Base-by-base conservation (phyloP, 2,329 filamentous ascomycete species). In the Aspergillus carbonarius region DNA sequence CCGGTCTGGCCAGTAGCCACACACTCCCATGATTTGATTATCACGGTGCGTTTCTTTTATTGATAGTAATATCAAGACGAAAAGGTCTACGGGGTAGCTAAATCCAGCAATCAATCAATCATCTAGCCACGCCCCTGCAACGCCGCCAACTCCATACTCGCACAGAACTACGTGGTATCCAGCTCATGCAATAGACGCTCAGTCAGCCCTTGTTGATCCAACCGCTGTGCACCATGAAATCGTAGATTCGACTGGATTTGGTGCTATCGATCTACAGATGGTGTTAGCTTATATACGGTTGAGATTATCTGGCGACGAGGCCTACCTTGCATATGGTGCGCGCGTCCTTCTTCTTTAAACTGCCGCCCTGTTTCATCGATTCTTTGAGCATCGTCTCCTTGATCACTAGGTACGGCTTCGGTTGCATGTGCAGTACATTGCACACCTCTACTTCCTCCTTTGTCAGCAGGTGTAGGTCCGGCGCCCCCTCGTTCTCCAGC, bases 311-410 rank as follows among this genome's bases (percentile, higher is more conserved):
- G 23, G 23, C 23, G 8, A 7, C 32, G 49, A 44, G 25, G 65
- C 73, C 68, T 66, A 82, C 80, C 71, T 83, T 84, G 71, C 90
- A 93, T 25, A 98, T 88, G 70, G 96, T 90, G 71, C 89, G 90
- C 2, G 92, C 92, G 66, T 93, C 88, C 78, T 97, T 98, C 83
- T 95, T 96, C 81, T 96, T 98, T 7, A 99, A 78, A 12, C 83
- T 85, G 1, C 95, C 95, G 59, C 95, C 93, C 59, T 88, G 88
- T 77, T 93, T 95, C 73, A 96, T 85, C 0, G 93, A 91, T 72
- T 98, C 93, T 68, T 91, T 91, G 54, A 98, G 77, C n/a, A 98
- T 82, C 61, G 90, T 88, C 73, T 97, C 92, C 76, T 99, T 99
- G 76, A 98, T 92, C 70, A 92, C 92, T 5, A 97, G 77, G 74